Conservation (phyloP, 1,139 yeast genomes). For the Lodderomyces parapsilosis region DNA sequence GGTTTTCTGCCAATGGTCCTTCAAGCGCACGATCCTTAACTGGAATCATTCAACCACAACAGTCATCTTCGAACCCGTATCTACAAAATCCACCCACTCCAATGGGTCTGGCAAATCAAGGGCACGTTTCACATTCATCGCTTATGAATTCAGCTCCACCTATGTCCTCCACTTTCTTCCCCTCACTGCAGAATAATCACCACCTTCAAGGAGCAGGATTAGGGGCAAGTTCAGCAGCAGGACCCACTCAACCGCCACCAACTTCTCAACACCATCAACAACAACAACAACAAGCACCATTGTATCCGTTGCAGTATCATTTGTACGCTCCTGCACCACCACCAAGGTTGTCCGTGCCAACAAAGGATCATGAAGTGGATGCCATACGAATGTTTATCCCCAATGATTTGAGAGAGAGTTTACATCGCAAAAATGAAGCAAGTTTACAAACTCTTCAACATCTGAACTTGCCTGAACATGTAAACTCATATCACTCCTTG, state of each 20-base stretch:
- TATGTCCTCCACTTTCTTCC: not conserved
- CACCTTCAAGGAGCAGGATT: not conserved
- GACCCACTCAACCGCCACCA: conserved; percentile 10
- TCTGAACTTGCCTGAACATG: conserved; percentile 67
- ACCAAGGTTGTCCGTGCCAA: conserved; percentile 59
- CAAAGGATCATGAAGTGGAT: conserved; percentile 69
- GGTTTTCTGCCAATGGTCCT: not conserved
- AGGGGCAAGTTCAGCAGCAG: conserved; percentile 1
- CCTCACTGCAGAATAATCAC: not conserved
- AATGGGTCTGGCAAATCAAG: conserved; percentile 1
- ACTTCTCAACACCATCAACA: conserved; percentile 6
- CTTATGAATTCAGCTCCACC: not conserved
- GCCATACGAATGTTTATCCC: conserved; percentile 72
- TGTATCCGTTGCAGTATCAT: conserved; percentile 77
- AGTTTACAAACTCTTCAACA: conserved; percentile 65
- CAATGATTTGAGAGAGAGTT: conserved; percentile 65
- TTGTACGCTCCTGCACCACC: conserved; percentile 89
- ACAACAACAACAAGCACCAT: conserved; percentile 14
- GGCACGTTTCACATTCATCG: not conserved
- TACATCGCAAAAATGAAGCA: conserved; percentile 78
- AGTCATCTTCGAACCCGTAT: not conserved
- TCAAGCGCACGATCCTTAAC: conserved; percentile 3
- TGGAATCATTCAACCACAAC: conserved; percentile 3
- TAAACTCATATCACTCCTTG: conserved; percentile 81
- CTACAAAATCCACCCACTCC: conserved; percentile 4